Evolutionary conservation across 768 basidiomycete genomes (phyloP).

Genomic region (Russula olivacea): DNA sequence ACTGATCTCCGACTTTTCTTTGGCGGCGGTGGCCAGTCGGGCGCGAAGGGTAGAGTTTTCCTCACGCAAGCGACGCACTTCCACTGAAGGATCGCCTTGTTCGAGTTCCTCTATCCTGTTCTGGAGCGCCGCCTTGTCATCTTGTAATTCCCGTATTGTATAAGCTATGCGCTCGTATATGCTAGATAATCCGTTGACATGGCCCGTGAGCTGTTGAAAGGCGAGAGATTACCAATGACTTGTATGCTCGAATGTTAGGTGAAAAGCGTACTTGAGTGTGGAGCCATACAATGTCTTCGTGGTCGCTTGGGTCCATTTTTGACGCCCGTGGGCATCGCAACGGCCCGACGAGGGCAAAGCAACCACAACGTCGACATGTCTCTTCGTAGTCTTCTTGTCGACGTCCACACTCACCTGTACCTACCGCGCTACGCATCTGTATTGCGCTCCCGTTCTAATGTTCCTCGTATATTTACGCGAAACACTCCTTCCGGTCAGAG

Average conservation of each 20-base stretch:
- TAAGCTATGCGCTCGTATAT: conserved; percentile 33
- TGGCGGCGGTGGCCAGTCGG: conserved; percentile 7
- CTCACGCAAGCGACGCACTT: conserved; percentile 18
- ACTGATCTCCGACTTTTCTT: conserved; percentile 10
- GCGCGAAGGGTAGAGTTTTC: conserved; percentile 18
- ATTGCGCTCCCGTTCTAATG: conserved; percentile 54
- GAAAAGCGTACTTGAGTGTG: conserved; percentile 2
- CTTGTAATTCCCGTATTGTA: conserved; percentile 27
- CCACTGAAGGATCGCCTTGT: conserved; percentile 21
- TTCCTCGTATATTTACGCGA: conserved; percentile 60
- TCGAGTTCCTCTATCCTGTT: conserved; percentile 39
- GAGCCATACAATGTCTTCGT: conserved; percentile 18
- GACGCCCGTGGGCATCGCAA: background rate
- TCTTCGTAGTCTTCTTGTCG: conserved; percentile 47
- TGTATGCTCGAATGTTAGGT: background rate
- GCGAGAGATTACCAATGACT: background rate
- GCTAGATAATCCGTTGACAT: conserved; percentile 1
- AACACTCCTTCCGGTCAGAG: conserved; percentile 39
- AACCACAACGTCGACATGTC: conserved; percentile 1
- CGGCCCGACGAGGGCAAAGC: background rate
- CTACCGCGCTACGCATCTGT: conserved; percentile 71
- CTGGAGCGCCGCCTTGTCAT: conserved; percentile 26
- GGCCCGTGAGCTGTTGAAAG: conserved; percentile 6
- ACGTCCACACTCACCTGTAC: conserved; percentile 85
- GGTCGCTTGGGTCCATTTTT: conserved; percentile 1